Evolutionary conservation across 2,329 filamentous ascomycete species (phyloP), one percentile per base, ranked within the genome.

Genomic region (Exophiala spinifera): DNA sequence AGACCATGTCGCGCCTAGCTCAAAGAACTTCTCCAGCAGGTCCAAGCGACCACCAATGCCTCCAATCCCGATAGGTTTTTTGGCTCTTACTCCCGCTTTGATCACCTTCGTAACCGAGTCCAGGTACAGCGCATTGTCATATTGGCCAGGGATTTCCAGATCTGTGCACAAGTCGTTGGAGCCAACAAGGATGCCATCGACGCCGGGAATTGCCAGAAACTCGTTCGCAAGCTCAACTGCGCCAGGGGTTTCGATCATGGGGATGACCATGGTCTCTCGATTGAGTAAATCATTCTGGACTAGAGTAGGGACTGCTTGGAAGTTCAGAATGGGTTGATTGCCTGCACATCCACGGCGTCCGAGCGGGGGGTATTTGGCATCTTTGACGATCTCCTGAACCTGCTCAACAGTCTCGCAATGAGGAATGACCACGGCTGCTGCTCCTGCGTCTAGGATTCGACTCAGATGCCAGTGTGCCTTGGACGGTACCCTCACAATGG

Each of bases 121-220:
- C 36, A 64, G 47, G 39, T 67, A 69, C 7, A 59, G 34, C 1
- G 66, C 60, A 56, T 71, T 69, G 34, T 74, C 71, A 49, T 70
- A 74, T 40, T 73, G 61, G 1, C 73, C 72, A 0, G 72, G 71
- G 23, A 74, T 74, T 0, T 73, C 74, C 63, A 76, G 67, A 37
- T 76, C 74, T 1, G 71, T 69, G 17, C 65, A 71, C 46, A 77
- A 60, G 52, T 76, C 75, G 46, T 76, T 76, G 1, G 73, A 71
- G 4, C 75, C 74, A 20, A 76, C 69, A 2, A 77, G 63, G 0
- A 77, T 61, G 1, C 64, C 69, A 55, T 77, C 75, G 3, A 77
- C 74, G 0, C 74, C 73, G 0, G 73, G 67, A 1, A 75, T 55
- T 0, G 71, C 71, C 1, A 70, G 65, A 28, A 75, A 69, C 49